Conservation (phyloP, 108 stramenopile species). For the Nannochloropsis salina region DNA sequence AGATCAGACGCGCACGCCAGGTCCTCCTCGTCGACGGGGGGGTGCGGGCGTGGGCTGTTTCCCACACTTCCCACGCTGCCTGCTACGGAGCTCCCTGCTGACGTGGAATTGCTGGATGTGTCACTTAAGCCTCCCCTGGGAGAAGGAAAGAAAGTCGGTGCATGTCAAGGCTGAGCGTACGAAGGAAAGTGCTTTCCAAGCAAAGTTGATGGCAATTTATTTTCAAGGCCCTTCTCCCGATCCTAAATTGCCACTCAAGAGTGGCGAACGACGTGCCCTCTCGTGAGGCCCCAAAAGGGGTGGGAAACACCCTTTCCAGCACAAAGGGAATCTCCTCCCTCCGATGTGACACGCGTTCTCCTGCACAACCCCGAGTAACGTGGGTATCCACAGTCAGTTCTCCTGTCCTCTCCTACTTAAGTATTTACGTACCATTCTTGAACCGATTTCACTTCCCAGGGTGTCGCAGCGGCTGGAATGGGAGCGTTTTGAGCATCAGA, state of each 20-base stretch:
- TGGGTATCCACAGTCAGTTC: not conserved
- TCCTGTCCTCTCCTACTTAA: not conserved
- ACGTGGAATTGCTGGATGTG: not conserved
- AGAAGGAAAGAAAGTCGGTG: not conserved
- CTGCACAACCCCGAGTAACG: no score
- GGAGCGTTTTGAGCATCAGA: not conserved
- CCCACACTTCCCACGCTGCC: not conserved
- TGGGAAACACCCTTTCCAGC: no score
- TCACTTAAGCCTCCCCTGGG: not conserved
- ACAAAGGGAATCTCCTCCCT: no score
- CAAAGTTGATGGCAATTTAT: no score
- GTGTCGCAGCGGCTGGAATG: not conserved
- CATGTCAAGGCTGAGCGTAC: no score
- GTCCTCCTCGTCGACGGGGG: not conserved
- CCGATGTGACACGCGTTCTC: no score
- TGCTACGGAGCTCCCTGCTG: not conserved
- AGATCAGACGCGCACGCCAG: not conserved
- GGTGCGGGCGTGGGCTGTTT: not conserved
- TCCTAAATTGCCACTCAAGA: no score
- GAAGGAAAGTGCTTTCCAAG: no score
- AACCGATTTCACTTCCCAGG: not conserved
- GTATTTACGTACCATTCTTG: not conserved
- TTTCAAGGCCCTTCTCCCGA: no score
- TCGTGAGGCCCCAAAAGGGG: no score
- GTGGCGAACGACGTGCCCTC: no score